Base-by-base conservation (phyloP, 176 grass and related monocot species). In the Dactylis glomerata region DNA sequence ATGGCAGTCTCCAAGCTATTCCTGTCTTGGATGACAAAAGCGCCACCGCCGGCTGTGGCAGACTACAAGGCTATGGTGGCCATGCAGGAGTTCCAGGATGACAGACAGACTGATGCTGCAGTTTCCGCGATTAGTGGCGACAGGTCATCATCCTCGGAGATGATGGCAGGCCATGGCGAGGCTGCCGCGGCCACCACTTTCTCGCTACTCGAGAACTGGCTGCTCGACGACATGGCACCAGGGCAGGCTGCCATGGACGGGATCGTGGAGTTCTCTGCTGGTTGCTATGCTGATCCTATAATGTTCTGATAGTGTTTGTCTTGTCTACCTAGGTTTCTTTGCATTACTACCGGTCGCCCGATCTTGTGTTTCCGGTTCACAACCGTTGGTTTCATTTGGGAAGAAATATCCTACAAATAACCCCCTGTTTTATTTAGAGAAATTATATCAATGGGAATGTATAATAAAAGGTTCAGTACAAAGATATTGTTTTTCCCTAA, bases 181-280 rank as follows among this genome's bases (percentile, higher is more conserved):
- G 59, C 33, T 47, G 5, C 9, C 5, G 54, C 74, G 12, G 14
- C 55, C 2, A 46, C 61, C 11, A 76, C 85, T 62, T 91, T 84
- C 68, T 91, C 89, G 1, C 69, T 87, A 51, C 85, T 91, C 4
- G 89, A 91, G 85, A 86, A 91, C 76, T 87, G 89, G 89, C 81
- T 87, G 68, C 76, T 91, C 7, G 85, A 91, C 8, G 85, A 91
- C 81, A 75, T 84, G 81, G 28, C 16, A 33, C 76, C 89, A 0
- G 89, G 81, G 22, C 89, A 84, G 76, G 81, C 78, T 47, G 45
- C 84, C 58, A 80, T 87, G 75, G 89, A 91, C 68, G 76, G 76
- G 31, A 16, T 91, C 51, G 69, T 81, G 76, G 81, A 86, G 51
- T 69, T 87, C 24, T 81, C 85, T 23, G 61, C 61, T 2, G 89